Conservation (phyloP, 768 basidiomycete genomes). For the Lentinula sp. region DNA sequence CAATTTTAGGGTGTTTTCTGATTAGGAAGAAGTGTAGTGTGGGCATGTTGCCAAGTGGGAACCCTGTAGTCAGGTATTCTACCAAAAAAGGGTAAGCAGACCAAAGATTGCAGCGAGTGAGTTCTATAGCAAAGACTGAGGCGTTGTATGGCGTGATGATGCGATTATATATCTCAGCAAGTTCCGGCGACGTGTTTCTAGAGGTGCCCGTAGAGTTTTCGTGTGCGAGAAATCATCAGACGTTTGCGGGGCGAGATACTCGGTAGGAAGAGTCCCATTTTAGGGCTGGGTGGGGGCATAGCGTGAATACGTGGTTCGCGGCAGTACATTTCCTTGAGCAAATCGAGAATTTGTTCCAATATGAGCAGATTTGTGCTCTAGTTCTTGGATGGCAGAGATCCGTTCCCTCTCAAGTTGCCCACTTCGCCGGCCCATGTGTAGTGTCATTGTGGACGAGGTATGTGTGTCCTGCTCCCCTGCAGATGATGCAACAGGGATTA, state of each 20-base stretch:
- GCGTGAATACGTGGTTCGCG: background rate
- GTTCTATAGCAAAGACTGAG: too few relatives aligned
- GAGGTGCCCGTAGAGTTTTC: background rate
- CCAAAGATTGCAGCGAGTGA: too few relatives aligned
- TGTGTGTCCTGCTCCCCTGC: background rate
- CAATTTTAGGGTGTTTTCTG: background rate
- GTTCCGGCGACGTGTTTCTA: background rate
- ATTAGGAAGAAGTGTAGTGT: background rate
- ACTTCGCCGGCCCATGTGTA: background rate
- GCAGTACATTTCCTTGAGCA: background rate
- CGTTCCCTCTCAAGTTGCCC: background rate
- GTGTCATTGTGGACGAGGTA: background rate
- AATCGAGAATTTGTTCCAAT: background rate
- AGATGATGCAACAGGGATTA: too few relatives aligned
- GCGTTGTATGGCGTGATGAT: slow-evolving; percentile 31
- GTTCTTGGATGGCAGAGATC: background rate
- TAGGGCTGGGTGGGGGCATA: background rate
- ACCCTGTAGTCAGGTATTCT: too few relatives aligned
- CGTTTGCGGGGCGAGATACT: background rate
- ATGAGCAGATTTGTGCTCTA: background rate
- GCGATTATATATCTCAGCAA: background rate
- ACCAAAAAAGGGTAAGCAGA: too few relatives aligned
- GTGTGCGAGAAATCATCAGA: background rate
- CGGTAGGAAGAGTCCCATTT: background rate
- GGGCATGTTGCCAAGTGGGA: slow-evolving; percentile 10